Percentiles rank a stretch among this genome's conserved stretches.
Conservation (phyloP, 495 filamentous ascomycete genomes). For the Apodospora peruviana region DNA sequence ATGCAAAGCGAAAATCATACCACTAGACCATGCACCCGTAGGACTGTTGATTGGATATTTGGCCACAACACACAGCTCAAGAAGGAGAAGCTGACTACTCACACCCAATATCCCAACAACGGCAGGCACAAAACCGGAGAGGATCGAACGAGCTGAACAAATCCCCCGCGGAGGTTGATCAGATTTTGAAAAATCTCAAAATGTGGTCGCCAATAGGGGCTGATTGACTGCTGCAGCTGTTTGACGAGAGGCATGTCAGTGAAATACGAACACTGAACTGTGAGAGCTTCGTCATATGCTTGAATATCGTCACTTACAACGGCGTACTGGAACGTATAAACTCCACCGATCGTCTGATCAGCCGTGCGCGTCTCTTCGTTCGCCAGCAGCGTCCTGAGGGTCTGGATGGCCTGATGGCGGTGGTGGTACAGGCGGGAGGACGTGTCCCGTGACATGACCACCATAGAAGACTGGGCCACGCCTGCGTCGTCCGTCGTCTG, state of each 20-base stretch:
- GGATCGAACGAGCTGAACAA: conserved; percentile 1
- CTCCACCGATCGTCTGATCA: conserved; percentile 15
- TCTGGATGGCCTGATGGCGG: conserved; percentile 15
- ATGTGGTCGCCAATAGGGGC: conserved; percentile 27
- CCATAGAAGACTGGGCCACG: not conserved
- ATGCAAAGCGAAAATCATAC: not conserved
- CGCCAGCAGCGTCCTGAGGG: conserved; percentile 16
- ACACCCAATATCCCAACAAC: conserved; percentile 23
- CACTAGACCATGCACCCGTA: not conserved
- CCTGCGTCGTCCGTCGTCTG: not conserved
- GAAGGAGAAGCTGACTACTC: not conserved
- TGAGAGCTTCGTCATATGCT: not conserved
- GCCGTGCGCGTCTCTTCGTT: conserved; percentile 7
- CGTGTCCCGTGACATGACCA: not conserved
- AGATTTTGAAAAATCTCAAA: conserved; percentile 25
- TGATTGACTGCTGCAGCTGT: conserved; percentile 27
- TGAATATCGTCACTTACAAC: conserved; percentile 11
- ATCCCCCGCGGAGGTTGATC: conserved; percentile 20
- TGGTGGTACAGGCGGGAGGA: conserved; percentile 15
- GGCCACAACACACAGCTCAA: no score
- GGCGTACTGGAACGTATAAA: conserved; percentile 17
- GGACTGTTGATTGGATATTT: no score
- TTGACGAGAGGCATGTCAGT: not conserved
- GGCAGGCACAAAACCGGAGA: conserved; percentile 11
- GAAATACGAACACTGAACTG: not conserved